Percentiles rank a stretch among this genome's conserved stretches.
Evolutionary conservation across 495 filamentous ascomycete genomes (phyloP).

Genomic region (Lophium mytilinum): DNA sequence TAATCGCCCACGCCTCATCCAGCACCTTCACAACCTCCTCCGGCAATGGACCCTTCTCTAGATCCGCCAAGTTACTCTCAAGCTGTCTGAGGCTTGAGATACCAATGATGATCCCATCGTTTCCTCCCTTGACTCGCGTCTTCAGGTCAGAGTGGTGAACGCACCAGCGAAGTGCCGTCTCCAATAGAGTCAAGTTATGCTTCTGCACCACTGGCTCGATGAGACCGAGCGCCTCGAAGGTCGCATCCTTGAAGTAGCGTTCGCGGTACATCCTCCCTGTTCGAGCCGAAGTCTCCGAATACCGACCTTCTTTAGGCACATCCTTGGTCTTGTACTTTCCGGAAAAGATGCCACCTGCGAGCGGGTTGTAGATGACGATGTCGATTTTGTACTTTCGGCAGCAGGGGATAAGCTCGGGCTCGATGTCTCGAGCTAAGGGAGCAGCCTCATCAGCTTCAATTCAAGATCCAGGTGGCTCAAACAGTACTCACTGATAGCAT

Average conservation of each 20-base stretch:
- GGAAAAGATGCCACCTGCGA: constrained; percentile 75
- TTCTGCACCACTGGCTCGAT: constrained; percentile 69
- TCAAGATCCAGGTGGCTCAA: neutral
- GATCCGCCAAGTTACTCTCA: constrained; percentile 12
- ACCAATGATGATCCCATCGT: constrained; percentile 56
- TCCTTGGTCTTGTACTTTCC: constrained; percentile 68
- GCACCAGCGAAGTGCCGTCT: constrained; percentile 20
- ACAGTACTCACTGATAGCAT: constrained; percentile 42
- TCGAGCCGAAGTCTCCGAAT: constrained; percentile 43
- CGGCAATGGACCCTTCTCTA: constrained; percentile 83
- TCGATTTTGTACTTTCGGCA: constrained; percentile 82
- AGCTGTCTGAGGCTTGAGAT: constrained; percentile 16
- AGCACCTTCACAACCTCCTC: constrained; percentile 72
- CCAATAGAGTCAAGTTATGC: constrained; percentile 53
- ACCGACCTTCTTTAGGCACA: constrained; percentile 58
- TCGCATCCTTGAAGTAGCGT: constrained; percentile 73
- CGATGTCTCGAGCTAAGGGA: constrained; percentile 55
- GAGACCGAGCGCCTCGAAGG: constrained; percentile 64
- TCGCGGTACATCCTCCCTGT: constrained; percentile 60
- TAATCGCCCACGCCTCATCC: constrained; percentile 63
- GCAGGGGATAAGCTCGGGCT: constrained; percentile 68
- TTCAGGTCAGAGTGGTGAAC: constrained; percentile 63
- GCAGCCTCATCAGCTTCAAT: neutral
- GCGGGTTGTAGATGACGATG: constrained; percentile 85
- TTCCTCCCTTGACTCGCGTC: constrained; percentile 39